Conservation (phyloP, 1,139 yeast genomes). For the Kodamaea arcana region DNA sequence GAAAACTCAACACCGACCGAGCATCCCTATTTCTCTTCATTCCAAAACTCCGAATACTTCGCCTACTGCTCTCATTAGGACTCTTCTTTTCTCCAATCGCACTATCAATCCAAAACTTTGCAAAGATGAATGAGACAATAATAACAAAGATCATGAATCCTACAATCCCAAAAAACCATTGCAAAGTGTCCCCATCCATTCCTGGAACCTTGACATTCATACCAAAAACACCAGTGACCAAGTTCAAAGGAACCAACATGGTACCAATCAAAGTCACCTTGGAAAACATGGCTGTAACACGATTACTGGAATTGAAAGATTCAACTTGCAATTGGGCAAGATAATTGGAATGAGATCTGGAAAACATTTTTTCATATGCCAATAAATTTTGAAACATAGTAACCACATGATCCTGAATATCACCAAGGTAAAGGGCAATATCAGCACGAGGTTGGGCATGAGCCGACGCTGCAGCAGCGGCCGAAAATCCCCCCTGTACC, state of each 20-base stretch:
- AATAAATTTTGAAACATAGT: slow-evolving; percentile 90
- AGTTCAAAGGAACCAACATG: slow-evolving; percentile 80
- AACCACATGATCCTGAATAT: slow-evolving; percentile 95
- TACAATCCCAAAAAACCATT: slow-evolving; percentile 38
- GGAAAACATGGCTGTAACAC: slow-evolving; percentile 81
- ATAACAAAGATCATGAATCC: slow-evolving; percentile 37
- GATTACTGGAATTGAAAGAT: slow-evolving; percentile 78
- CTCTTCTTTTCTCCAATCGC: slow-evolving; percentile 15
- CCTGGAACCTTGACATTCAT: slow-evolving; percentile 95
- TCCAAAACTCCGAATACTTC: slow-evolving; percentile 45
- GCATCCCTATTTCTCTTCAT: slow-evolving; percentile 34
- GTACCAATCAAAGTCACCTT: slow-evolving; percentile 91
- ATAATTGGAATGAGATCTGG: slow-evolving; percentile 88
- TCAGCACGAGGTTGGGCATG: slow-evolving; percentile 72
- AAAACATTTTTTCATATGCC: slow-evolving; percentile 88
- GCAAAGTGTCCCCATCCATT: slow-evolving; percentile 34
- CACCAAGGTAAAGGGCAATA: slow-evolving; percentile 85
- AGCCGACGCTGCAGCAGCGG: slow-evolving; percentile 4
- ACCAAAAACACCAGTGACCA: slow-evolving; percentile 90
- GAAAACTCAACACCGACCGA: slow-evolving; percentile 39
- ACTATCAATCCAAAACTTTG: slow-evolving; percentile 35
- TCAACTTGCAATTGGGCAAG: slow-evolving; percentile 93
- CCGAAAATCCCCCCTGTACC: slow-evolving; percentile 2
- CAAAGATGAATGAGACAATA: slow-evolving; percentile 24
- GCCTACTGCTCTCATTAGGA: slow-evolving; percentile 18